Base-by-base conservation (phyloP, 2,329 filamentous ascomycete genomes). In the Didymella exigua region DNA sequence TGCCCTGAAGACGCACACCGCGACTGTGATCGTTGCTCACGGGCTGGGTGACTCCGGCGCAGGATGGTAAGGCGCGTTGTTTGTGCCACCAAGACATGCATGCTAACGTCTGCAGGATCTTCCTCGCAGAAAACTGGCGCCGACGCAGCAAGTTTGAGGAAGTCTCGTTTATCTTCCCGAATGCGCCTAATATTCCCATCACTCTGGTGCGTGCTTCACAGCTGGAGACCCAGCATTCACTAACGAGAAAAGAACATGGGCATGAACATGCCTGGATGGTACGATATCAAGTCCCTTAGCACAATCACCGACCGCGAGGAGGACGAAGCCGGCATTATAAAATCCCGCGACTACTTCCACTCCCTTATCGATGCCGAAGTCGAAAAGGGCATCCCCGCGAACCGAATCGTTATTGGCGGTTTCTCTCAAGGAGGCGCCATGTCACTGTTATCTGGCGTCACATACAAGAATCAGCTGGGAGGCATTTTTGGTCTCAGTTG, bases 1-100 rank as follows among this genome's bases (percentile, higher is more conserved):
- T 24, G 90, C 93, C 34, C 79, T 90, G 29, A 89, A 85, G 72
- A 86, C 86, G 71, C 95, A 98, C 78, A 97, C 95, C 31, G 92
- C 92, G 21, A 97, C 93, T 3, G 89, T 98, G 68, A 98, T 99
- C 69, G 92, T 97, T 77, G 84, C 90, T 47, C 95, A 99, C 75
- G 95, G 95, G 13, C 81, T 99, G 33, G 95, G 95, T 60, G 95
- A 98, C 73, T 79, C 76, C 26, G 90, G 89, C 37, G 81, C 85
- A 63, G 90, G 90, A 64, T 93, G 90, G 93, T 87, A 76, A 67
- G 73, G 63, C 38, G 24, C 34, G 19, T 21, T 29, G 23, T 19
- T 29, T 24, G 23, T 24, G 8, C 27, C 9, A 34, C 24, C 26
- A 9, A 33, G 36, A 26, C 29, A 52, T 45, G 21, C 65, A 54